Evolutionary conservation across 495 filamentous ascomycete species (phyloP), one percentile per base, ranked within the genome.

Genomic region (Aspergillus diversus): DNA sequence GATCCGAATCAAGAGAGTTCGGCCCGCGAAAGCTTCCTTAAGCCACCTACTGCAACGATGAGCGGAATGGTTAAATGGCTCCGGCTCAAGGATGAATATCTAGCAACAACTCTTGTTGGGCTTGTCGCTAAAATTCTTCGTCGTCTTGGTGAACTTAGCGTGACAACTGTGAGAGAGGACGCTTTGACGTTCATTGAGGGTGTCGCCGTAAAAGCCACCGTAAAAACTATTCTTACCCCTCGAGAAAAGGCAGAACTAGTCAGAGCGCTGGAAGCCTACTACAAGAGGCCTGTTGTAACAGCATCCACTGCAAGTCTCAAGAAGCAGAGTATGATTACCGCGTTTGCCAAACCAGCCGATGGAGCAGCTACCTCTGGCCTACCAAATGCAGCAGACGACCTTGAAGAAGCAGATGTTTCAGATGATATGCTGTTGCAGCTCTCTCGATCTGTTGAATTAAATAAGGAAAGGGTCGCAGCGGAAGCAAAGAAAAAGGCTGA

Each of bases 221-320:
- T 86, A 54, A 86, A 83, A 71, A 93, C 92, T 2, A 92, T 92
- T 64, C 73, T 97, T 67, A 89, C 83, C 5, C 77, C 82, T 5
- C 86, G 88, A 51, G 91, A 97, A 65, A 91, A 91, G 60, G 92
- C 92, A 5, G 90, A 96, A 72, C 75, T 97, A 42, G 84, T 91
- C 56, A 84, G 88, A 70, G 89, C 92, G 8, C 73, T 97, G 9
- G 92, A 95, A 47, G 87, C 88, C 9, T 90, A 96, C 70, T 81
- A 88, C 55, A 87, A 86, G 63, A 83, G 80, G 59, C 76, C 81
- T 21, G 70, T 87, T 21, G 72, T 74, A 17, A 80, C 80, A 57
- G 76, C 74, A 31, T 81, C 67, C 31, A 80, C 77, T 15, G 75
- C 76, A 47, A 79, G 80, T 59, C 68, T 80, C 33, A 86, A 86